These are phyloP conservation scores for Blastomyces emzantsi DNA, from an alignment of 2,329 filamentous ascomycete species.

Conservation along the genomic window DNA sequence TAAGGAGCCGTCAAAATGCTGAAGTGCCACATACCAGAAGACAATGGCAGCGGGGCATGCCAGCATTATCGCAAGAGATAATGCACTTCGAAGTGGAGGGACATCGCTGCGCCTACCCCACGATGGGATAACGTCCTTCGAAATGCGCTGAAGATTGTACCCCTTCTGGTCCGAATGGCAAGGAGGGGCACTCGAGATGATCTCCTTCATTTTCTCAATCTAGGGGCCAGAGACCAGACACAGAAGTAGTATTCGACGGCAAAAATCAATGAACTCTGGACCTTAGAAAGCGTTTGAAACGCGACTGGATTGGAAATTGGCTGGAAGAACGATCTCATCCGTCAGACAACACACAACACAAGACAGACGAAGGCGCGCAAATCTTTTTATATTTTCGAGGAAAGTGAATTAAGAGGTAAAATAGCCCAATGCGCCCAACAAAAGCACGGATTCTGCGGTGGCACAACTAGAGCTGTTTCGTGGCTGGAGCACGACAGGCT, in stretches of 20 bases:
- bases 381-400: background rate
- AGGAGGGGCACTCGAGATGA: background rate
- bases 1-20: constrained; percentile 21
- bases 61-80: constrained; percentile 17
- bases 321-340: background rate
- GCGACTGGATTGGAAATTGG: background rate
- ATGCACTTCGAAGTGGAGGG: constrained; percentile 1
- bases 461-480: background rate
- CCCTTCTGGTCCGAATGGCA: background rate
- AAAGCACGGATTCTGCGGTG: background rate
- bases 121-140: constrained; percentile 6
- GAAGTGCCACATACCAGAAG: constrained; percentile 18
- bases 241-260: background rate
- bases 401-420: background rate
- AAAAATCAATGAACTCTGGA: background rate
- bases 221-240: background rate
- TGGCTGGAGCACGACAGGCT: background rate
- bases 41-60: constrained; percentile 20
- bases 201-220: constrained; percentile 5
- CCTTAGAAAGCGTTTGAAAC: background rate
- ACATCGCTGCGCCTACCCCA: constrained; percentile 6
- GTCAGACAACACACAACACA: background rate
- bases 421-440: background rate
- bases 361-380: background rate
- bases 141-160: constrained; percentile 1